Evolutionary conservation across 208 protist species (phyloP).

Genomic region (Wallacemonas sp.): DNA sequence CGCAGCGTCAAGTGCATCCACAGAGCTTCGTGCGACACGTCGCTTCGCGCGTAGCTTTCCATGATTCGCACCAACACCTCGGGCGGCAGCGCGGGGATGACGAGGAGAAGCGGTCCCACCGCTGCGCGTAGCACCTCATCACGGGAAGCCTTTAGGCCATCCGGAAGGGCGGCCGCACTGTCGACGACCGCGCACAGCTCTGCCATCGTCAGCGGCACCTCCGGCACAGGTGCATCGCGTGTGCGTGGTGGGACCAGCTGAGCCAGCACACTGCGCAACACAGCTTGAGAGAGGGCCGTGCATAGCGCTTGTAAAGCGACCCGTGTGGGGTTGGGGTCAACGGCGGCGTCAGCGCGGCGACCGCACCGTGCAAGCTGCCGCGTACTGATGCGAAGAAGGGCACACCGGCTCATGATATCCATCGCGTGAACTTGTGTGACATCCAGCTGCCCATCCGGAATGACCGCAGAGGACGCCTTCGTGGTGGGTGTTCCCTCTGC

Average conservation of each 20-base stretch:
- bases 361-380: background rate
- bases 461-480: too few species aligned
- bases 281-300: too few species aligned
- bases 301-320: background rate
- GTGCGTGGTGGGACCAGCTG: background rate
- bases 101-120: constrained; percentile 60
- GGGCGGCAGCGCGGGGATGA: constrained; percentile 30
- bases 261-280: too few species aligned
- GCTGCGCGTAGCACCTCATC: constrained; percentile 55
- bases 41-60: constrained; percentile 64
- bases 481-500: too few species aligned
- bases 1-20: constrained; percentile 72
- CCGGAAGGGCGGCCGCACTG: background rate
- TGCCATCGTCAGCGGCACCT: background rate
- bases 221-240: background rate
- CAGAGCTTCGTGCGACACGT: constrained; percentile 61
- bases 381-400: background rate
- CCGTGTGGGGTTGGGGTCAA: background rate
- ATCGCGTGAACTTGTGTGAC: too few species aligned
- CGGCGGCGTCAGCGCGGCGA: background rate
- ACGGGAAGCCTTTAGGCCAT: constrained; percentile 3
- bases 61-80: constrained; percentile 63
- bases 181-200: background rate
- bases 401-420: background rate
- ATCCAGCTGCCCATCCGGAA: too few species aligned